Evolutionary conservation across 2,329 filamentous ascomycete species (phyloP).

Genomic region (Hymenoscyphus fructigenus): DNA sequence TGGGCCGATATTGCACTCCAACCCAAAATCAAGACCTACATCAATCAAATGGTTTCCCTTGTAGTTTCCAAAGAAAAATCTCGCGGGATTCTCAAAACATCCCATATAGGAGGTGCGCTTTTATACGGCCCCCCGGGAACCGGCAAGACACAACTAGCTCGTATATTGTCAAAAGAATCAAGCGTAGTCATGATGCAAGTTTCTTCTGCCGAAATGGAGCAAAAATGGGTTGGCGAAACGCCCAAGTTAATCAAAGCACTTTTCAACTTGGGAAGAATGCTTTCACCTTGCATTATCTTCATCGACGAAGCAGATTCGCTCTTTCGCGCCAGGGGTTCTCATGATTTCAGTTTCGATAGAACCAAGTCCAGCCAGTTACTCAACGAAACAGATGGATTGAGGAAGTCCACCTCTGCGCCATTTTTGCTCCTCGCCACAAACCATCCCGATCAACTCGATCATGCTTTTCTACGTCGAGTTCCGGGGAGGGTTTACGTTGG

Average conservation of each 20-base stretch:
- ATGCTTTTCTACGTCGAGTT: slow-evolving; percentile 71
- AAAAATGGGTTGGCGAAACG: slow-evolving; percentile 90
- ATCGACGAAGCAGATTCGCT: slow-evolving; percentile 94
- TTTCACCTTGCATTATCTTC: slow-evolving; percentile 87
- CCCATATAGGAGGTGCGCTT: slow-evolving; percentile 41
- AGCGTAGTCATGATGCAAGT: slow-evolving; percentile 77
- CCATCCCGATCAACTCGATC: slow-evolving; percentile 86
- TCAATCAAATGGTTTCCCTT: neutral
- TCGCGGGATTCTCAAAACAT: slow-evolving; percentile 11
- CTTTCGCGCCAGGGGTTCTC: slow-evolving; percentile 68
- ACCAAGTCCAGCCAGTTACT: slow-evolving; percentile 94
- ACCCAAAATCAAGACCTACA: neutral
- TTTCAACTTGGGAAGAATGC: slow-evolving; percentile 83
- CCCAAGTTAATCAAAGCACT: slow-evolving; percentile 92
- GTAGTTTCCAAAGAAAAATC: neutral
- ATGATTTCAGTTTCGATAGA: slow-evolving; percentile 67
- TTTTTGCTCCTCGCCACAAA: slow-evolving; percentile 98
- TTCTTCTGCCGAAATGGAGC: slow-evolving; percentile 82
- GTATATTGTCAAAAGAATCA: slow-evolving; percentile 63
- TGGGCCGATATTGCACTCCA: slow-evolving; percentile 1
- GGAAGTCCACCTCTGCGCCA: slow-evolving; percentile 72
- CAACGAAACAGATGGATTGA: slow-evolving; percentile 89
- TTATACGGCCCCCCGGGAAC: slow-evolving; percentile 83
- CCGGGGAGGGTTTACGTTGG: slow-evolving; percentile 70
- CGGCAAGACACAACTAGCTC: slow-evolving; percentile 66